Evolutionary conservation across 78 protist genomes (phyloP).

Genomic region (Polysphondylium violaceum): DNA sequence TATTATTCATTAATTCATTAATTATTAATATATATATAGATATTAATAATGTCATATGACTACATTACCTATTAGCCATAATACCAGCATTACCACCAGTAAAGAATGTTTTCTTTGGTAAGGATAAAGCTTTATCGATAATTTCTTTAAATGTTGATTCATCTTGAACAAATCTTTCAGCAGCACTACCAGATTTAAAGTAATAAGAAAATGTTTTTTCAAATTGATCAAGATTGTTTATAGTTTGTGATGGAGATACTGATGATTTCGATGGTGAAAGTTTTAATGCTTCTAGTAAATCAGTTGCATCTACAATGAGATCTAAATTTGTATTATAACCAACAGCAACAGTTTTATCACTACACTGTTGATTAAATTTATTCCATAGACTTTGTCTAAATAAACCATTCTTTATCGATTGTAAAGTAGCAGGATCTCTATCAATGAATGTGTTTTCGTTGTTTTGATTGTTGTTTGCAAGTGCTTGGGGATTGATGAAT

Average conservation of each 20-base stretch:
- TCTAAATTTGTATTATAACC: constrained; percentile 82
- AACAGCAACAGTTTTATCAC: constrained; percentile 35
- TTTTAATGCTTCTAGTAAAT: constrained; percentile 8
- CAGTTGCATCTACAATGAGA: constrained; percentile 73
- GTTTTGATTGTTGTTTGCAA: no score
- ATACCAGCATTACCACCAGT: constrained; percentile 85
- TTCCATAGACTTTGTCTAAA: no score
- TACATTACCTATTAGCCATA: constrained; percentile 44
- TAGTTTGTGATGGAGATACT: no score
- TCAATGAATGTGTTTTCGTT: no score
- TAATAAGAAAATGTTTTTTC: constrained; percentile 52
- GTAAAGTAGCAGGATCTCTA: no score
- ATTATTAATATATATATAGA: neutral
- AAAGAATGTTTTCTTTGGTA: constrained; percentile 11
- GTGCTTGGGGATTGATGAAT: no score
- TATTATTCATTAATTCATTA: neutral
- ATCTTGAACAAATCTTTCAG: constrained; percentile 50
- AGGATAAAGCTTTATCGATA: neutral
- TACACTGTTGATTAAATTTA: constrained; percentile 26
- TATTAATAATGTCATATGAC: neutral
- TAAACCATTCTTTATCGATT: no score
- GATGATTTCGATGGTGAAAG: constrained; percentile 9
- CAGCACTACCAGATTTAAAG: constrained; percentile 69
- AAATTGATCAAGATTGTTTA: constrained; percentile 8
- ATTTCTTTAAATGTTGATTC: constrained; percentile 13